Percentiles rank a stretch among this genome's conserved stretches.
Evolutionary conservation across 1,284 basidiomycete genomes (phyloP).

Genomic region (Athelia psychrophila): DNA sequence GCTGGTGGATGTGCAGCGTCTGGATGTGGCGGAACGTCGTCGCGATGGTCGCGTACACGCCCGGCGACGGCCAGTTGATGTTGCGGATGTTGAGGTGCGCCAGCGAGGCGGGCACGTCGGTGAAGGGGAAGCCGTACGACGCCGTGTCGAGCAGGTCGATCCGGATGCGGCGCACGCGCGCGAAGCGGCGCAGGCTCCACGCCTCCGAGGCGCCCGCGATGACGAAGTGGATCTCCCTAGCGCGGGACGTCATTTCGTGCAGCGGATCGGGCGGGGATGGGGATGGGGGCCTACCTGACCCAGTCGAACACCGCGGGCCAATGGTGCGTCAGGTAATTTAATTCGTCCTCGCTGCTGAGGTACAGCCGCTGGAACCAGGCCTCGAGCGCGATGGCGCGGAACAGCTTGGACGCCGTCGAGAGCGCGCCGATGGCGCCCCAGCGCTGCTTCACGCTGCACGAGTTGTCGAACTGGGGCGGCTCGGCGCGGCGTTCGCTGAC

Average conservation of each 20-base stretch:
- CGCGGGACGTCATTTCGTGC: no score
- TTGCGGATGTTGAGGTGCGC: slow-evolving; percentile 9
- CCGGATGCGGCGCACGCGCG: slow-evolving; percentile 3
- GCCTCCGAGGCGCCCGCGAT: no score
- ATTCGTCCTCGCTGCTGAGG: slow-evolving; percentile 5
- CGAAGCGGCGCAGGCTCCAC: no score
- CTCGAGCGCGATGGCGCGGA: slow-evolving; percentile 13
- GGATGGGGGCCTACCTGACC: slow-evolving; percentile 9
- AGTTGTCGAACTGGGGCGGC: not conserved
- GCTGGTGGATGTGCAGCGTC: slow-evolving; percentile 10
- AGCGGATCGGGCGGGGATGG: not conserved
- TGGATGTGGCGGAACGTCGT: slow-evolving; percentile 11
- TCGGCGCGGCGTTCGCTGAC: no score
- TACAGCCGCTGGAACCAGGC: slow-evolving; percentile 15
- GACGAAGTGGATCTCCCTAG: no score
- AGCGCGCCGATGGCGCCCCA: slow-evolving; percentile 9
- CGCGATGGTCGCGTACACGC: slow-evolving; percentile 9
- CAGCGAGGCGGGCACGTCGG: slow-evolving; percentile 7
- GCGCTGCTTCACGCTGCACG: slow-evolving; percentile 7
- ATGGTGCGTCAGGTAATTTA: not conserved
- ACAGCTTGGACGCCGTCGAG: slow-evolving; percentile 10
- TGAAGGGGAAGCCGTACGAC: slow-evolving; percentile 1
- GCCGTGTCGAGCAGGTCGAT: slow-evolving; percentile 3
- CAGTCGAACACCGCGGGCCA: slow-evolving; percentile 11
- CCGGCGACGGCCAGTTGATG: slow-evolving; percentile 12